These are phyloP conservation scores for Populus ilicifolia DNA, from an alignment of 345 rosid species.

Conservation along the genomic window DNA sequence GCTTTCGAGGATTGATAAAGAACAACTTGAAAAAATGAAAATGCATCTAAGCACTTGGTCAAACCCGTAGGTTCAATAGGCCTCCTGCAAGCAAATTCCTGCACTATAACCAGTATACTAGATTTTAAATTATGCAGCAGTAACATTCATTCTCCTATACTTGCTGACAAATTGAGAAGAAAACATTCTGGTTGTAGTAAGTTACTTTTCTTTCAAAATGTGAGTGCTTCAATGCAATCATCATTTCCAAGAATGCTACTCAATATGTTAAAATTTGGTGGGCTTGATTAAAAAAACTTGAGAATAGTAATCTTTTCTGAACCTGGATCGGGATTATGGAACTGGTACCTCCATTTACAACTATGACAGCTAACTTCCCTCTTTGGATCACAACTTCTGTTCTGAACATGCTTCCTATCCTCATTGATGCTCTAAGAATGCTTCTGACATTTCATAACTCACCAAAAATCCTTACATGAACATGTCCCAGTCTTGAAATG, in stretches of 20 bases:
- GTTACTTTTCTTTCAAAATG: no score
- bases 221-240: not conserved
- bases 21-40: not conserved
- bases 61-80: not conserved
- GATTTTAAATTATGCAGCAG: not conserved
- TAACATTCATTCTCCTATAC: not conserved
- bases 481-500: slow-evolving; percentile 41
- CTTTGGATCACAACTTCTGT: not conserved
- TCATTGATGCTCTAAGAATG: not conserved
- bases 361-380: not conserved
- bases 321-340: not conserved
- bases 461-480: slow-evolving; percentile 45
- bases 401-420: not conserved
- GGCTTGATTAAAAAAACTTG: not conserved
- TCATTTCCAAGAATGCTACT: not conserved
- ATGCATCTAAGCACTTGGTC: not conserved
- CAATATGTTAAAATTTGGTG: not conserved
- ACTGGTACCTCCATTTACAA: not conserved
- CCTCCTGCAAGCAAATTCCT: not conserved
- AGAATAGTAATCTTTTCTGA: not conserved
- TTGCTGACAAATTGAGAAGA: not conserved
- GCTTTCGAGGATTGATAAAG: not conserved
- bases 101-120: not conserved
- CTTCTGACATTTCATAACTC: not conserved
- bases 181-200: not conserved